Evolutionary conservation across 2,329 filamentous ascomycete species (phyloP).

Genomic region (Aspergillus brasiliensis): DNA sequence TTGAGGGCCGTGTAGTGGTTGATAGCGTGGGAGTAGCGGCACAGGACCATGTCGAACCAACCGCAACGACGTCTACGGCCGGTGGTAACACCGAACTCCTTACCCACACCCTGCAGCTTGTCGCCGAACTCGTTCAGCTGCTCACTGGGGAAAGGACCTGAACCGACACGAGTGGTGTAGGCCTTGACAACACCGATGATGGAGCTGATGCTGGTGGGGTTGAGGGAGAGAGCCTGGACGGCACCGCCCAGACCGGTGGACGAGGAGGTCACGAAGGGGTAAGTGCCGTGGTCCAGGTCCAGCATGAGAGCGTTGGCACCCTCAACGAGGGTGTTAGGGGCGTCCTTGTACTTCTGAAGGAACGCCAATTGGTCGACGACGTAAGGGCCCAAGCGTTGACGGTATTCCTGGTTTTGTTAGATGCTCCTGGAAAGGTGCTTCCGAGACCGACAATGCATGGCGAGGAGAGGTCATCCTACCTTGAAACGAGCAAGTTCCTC

Average conservation of each 20-base stretch:
- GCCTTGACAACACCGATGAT: slow-evolving; percentile 67
- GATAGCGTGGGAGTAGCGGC: slow-evolving; percentile 61
- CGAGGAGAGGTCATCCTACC: slow-evolving; percentile 32
- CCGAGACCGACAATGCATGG: background rate
- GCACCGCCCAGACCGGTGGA: slow-evolving; percentile 51
- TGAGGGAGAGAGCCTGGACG: slow-evolving; percentile 62
- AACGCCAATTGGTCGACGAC: slow-evolving; percentile 53
- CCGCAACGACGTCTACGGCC: slow-evolving; percentile 65
- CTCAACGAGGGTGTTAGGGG: slow-evolving; percentile 61
- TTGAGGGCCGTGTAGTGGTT: slow-evolving; percentile 60
- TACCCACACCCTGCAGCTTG: slow-evolving; percentile 58
- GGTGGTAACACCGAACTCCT: slow-evolving; percentile 60
- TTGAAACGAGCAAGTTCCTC: slow-evolving; percentile 62
- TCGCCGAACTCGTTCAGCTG: slow-evolving; percentile 60
- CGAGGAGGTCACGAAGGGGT: slow-evolving; percentile 54
- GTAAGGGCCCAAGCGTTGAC: slow-evolving; percentile 38
- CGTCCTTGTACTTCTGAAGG: slow-evolving; percentile 56
- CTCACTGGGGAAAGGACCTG: slow-evolving; percentile 66
- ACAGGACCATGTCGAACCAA: slow-evolving; percentile 66
- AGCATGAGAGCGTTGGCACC: slow-evolving; percentile 67
- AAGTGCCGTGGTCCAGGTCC: slow-evolving; percentile 57
- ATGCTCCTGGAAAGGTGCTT: background rate
- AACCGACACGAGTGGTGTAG: slow-evolving; percentile 63
- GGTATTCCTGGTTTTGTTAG: slow-evolving; percentile 36
- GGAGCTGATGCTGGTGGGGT: slow-evolving; percentile 58